Conservation (phyloP, 2,329 filamentous ascomycete species). For the Zymoseptoria passerinii region DNA sequence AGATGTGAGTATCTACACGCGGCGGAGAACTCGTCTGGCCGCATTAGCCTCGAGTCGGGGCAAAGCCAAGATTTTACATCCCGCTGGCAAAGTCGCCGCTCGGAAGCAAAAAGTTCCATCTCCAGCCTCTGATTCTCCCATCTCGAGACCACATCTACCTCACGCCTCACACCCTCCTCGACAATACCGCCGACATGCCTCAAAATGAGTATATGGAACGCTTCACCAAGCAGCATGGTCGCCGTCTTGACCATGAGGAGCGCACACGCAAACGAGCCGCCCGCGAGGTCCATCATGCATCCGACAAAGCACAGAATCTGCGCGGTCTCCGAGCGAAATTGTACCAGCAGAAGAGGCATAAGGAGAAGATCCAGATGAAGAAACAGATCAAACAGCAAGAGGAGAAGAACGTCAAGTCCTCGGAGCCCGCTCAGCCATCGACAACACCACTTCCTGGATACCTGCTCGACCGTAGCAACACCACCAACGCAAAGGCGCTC, state of each 20-base stretch:
- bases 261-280: constrained; percentile 77
- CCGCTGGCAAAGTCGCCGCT: background rate
- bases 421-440: constrained; percentile 67
- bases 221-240: constrained; percentile 55
- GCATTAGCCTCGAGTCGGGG: background rate
- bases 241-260: constrained; percentile 73
- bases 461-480: constrained; percentile 73
- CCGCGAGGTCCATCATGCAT: constrained; percentile 80
- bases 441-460: constrained; percentile 82
- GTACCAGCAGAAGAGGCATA: constrained; percentile 84
- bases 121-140: background rate
- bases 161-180: constrained; percentile 1
- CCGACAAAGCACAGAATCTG: constrained; percentile 85
- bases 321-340: constrained; percentile 87
- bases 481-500: constrained; percentile 64
- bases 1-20: background rate
- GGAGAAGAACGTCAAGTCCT: constrained; percentile 87
- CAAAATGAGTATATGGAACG: constrained; percentile 74
- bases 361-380: constrained; percentile 98
- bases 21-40: background rate
- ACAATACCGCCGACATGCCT: constrained; percentile 46
- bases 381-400: constrained; percentile 93
- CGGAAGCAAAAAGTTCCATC: background rate
- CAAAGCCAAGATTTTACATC: background rate
- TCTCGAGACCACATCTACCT: background rate